Conservation (phyloP, 1,139 yeast genomes). For the Fermentozyma sake region DNA sequence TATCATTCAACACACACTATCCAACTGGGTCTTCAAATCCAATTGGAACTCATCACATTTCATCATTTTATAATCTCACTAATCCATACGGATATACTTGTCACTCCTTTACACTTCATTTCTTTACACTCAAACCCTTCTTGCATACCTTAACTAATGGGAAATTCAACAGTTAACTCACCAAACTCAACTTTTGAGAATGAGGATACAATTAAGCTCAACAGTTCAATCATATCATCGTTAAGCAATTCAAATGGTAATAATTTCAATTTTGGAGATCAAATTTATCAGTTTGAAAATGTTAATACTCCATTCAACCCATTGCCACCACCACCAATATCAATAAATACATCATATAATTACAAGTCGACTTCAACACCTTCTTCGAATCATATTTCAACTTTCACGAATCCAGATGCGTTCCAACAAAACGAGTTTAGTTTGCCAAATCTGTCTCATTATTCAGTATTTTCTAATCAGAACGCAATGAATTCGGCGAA, state of each 20-base stretch:
- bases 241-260: no score
- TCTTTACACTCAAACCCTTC: constrained; percentile 3
- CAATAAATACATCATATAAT: constrained; percentile 3
- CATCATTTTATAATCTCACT: no score
- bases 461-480: constrained; percentile 23
- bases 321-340: constrained; percentile 22
- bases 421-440: constrained; percentile 11
- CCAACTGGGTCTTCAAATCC: no score
- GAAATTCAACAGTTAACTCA: constrained; percentile 14
- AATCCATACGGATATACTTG: no score
- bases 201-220: constrained; percentile 22
- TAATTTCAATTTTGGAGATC: constrained; percentile 7
- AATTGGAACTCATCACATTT: no score
- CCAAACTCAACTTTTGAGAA: constrained; percentile 20
- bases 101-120: constrained; percentile 2
- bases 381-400: constrained; percentile 2
- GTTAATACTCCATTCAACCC: constrained; percentile 13
- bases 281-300: constrained; percentile 9
- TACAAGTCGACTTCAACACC: constrained; percentile 2
- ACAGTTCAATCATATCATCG: no score
- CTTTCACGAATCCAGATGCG: constrained; percentile 6
- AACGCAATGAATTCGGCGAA: constrained; percentile 18
- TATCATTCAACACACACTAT: no score
- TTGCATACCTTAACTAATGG: constrained; percentile 10
- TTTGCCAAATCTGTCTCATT: constrained; percentile 14